These are phyloP conservation scores for Eremomyces bilateralis DNA, from an alignment of 495 filamentous ascomycete genomes.

Conservation along the genomic window DNA sequence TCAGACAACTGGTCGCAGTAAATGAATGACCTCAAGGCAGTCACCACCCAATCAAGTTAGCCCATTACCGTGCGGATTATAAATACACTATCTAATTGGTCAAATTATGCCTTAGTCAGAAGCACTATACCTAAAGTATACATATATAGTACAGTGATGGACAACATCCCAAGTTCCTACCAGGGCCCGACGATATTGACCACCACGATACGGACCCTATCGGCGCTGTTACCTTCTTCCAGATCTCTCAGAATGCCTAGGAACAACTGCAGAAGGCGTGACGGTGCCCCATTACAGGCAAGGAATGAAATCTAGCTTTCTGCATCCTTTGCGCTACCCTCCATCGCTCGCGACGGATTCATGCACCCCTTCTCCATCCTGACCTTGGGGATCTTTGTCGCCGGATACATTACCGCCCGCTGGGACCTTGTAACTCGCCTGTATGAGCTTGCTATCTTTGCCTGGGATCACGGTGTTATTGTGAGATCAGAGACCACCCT, in stretches of 20 bases:
- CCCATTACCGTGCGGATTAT: not conserved
- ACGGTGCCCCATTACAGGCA: not conserved
- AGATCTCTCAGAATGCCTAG: not conserved
- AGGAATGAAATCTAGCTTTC: not conserved
- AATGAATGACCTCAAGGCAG: not conserved
- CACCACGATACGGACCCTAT: not conserved
- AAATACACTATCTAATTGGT: not conserved
- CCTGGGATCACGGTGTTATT: constrained; percentile 96
- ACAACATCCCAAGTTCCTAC: not conserved
- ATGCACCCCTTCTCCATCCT: constrained; percentile 95
- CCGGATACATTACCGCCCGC: constrained; percentile 95
- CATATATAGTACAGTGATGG: not conserved
- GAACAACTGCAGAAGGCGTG: not conserved
- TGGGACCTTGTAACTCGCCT: constrained; percentile 93
- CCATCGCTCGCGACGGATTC: constrained; percentile 23
- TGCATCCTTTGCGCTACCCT: not conserved
- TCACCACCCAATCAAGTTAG: not conserved
- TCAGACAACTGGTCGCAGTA: no score
- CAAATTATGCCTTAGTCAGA: not conserved
- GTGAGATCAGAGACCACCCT: constrained; percentile 28
- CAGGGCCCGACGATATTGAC: not conserved
- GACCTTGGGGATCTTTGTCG: constrained; percentile 92
- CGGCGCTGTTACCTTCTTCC: not conserved
- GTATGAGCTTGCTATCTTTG: constrained; percentile 89
- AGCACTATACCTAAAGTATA: not conserved